A percentile compares a stretch with the other conserved stretches of the same genome.
Conservation (phyloP, 371 early-diverging fungal genomes). For the Mortierella sp. region DNA sequence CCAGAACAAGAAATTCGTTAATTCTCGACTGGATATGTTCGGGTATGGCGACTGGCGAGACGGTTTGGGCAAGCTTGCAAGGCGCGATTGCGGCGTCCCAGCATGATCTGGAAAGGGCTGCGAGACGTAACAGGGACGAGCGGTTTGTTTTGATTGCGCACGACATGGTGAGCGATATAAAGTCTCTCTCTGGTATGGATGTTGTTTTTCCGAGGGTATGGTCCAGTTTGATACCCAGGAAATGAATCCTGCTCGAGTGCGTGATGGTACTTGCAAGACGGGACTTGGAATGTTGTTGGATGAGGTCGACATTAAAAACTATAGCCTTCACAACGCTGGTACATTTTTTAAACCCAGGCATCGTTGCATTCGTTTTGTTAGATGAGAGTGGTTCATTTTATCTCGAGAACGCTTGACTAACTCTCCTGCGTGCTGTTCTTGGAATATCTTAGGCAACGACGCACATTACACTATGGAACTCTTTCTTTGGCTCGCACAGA, state of each 20-base stretch:
- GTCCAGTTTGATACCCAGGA: constrained; percentile 67
- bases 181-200: constrained; percentile 60
- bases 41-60: constrained; percentile 74
- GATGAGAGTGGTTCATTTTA: background rate
- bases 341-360: background rate
- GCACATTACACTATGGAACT: constrained; percentile 77
- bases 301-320: constrained; percentile 64
- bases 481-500: constrained; percentile 52
- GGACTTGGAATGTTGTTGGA: constrained; percentile 66
- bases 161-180: constrained; percentile 70
- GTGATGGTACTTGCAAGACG: constrained; percentile 62
- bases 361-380: background rate
- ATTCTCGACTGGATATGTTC: constrained; percentile 68
- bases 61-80: constrained; percentile 68
- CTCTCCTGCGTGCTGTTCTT: background rate
- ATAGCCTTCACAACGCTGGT: constrained; percentile 79
- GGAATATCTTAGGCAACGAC: constrained; percentile 68
- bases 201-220: constrained; percentile 53
- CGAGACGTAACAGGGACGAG: constrained; percentile 59
- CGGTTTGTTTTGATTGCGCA: constrained; percentile 76
- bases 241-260: constrained; percentile 65
- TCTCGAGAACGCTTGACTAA: background rate
- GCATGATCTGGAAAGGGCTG: constrained; percentile 62
- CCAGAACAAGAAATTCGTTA: constrained; percentile 70
- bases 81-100: constrained; percentile 66